Conservation (phyloP, 805 yeast species). For the Sugiyamaella americana region DNA sequence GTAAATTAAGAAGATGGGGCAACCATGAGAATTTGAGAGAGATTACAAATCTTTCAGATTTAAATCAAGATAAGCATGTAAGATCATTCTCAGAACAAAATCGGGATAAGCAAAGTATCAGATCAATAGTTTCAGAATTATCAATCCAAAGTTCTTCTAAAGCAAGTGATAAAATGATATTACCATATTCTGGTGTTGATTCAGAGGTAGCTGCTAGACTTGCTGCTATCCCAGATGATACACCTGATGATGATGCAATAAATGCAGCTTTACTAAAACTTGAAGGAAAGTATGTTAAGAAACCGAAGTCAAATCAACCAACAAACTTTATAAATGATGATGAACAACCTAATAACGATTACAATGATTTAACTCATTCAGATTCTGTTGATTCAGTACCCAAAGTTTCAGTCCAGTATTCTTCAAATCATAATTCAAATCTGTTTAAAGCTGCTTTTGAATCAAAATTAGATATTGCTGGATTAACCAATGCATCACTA, state of each 20-base stretch:
- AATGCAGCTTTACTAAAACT: slow-evolving; percentile 67
- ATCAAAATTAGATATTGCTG: slow-evolving; percentile 8
- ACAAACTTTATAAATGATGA: background rate
- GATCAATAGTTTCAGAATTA: background rate
- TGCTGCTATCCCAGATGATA: slow-evolving; percentile 63
- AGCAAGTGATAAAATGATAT: slow-evolving; percentile 49
- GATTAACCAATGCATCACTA: slow-evolving; percentile 2
- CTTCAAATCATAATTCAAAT: slow-evolving; percentile 10
- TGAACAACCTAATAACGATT: background rate
- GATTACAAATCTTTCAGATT: slow-evolving; percentile 5
- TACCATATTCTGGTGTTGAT: slow-evolving; percentile 49
- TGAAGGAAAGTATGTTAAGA: slow-evolving; percentile 50
- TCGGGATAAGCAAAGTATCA: background rate
- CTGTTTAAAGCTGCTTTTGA: slow-evolving; percentile 20
- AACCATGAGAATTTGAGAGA: slow-evolving; percentile 11
- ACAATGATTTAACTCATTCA: background rate
- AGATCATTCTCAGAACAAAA: background rate
- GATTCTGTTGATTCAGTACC: background rate
- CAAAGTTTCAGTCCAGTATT: background rate
- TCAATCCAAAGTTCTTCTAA: background rate
- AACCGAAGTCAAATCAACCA: background rate
- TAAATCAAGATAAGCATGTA: background rate
- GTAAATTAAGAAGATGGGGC: slow-evolving; percentile 5
- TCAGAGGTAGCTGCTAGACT: slow-evolving; percentile 6
- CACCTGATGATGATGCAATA: slow-evolving; percentile 62